A percentile compares a stretch with the other conserved stretches of the same genome.
Conservation (phyloP, 2,329 filamentous ascomycete genomes). For the Colletotrichum orbiculare region DNA sequence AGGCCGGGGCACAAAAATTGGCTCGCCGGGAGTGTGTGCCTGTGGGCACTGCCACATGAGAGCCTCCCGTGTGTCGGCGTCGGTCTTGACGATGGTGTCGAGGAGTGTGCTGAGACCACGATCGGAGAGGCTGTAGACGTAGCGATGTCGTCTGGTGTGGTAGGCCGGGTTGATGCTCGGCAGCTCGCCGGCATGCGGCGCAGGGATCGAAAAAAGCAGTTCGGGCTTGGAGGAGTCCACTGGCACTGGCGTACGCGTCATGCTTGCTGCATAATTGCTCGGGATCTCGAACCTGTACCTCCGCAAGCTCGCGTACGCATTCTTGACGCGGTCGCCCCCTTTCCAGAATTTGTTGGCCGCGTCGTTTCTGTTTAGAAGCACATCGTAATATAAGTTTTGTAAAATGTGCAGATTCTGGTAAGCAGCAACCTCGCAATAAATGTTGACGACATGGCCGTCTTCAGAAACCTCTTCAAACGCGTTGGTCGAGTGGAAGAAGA, state of each 20-base stretch:
- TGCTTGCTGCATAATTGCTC: slow-evolving; percentile 30
- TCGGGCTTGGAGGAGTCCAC: slow-evolving; percentile 2
- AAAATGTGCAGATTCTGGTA: slow-evolving; percentile 75
- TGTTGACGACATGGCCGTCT: slow-evolving; percentile 53
- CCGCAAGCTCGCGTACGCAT: slow-evolving; percentile 51
- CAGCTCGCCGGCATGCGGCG: slow-evolving; percentile 69
- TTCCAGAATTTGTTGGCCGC: slow-evolving; percentile 56
- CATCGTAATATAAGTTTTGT: slow-evolving; percentile 75
- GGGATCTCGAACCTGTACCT: slow-evolving; percentile 57
- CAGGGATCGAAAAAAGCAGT: slow-evolving; percentile 51
- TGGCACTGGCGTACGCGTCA: slow-evolving; percentile 10
- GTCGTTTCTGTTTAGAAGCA: slow-evolving; percentile 66
- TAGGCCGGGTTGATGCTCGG: slow-evolving; percentile 73
- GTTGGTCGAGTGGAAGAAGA: slow-evolving; percentile 85
- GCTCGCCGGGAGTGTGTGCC: slow-evolving; percentile 75
- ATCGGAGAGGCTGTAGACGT: slow-evolving; percentile 67
- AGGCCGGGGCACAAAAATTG: slow-evolving; percentile 69
- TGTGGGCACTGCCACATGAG: slow-evolving; percentile 66
- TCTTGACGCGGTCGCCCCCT: slow-evolving; percentile 52
- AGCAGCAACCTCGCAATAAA: slow-evolving; percentile 73
- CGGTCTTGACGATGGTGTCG: slow-evolving; percentile 74
- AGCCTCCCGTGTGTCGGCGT: slow-evolving; percentile 63
- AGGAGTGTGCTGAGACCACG: slow-evolving; percentile 69
- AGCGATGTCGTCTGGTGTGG: slow-evolving; percentile 65
- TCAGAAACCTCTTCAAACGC: slow-evolving; percentile 72